Percentiles rank a stretch among this genome's conserved stretches.
Conservation (phyloP, 2,329 filamentous ascomycete species). For the Aureobasidium sp. region DNA sequence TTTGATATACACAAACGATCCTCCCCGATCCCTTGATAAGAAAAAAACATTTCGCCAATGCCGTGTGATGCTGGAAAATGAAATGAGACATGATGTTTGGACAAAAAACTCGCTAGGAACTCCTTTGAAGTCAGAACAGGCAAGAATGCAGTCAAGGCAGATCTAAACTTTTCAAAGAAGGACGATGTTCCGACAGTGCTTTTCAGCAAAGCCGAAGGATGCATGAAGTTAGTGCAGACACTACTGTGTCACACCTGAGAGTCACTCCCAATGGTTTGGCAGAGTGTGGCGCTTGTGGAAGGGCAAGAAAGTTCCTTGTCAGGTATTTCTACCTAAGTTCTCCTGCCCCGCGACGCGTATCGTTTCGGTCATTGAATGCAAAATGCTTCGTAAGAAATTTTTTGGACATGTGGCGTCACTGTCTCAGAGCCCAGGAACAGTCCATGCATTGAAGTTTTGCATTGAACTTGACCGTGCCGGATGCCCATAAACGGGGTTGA, state of each 20-base stretch:
- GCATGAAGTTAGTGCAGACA: background rate
- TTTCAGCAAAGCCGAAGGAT: background rate
- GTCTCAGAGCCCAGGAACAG: constrained; percentile 10
- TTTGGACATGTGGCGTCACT: background rate
- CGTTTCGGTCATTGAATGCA: background rate
- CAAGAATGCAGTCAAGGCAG: background rate
- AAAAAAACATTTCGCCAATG: background rate
- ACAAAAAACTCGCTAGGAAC: background rate
- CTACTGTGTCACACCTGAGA: background rate
- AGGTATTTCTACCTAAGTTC: constrained; percentile 17
- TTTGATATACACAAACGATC: background rate
- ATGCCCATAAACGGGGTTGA: background rate
- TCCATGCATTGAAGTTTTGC: constrained; percentile 7
- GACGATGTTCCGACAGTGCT: background rate
- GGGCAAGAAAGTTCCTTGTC: background rate
- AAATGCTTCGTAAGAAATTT: background rate
- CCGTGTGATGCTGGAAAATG: background rate
- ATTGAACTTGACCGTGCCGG: constrained; percentile 6
- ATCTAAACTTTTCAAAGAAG: background rate
- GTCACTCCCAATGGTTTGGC: background rate
- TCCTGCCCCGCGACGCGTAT: constrained; percentile 1
- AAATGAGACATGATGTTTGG: background rate
- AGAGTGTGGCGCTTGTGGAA: background rate
- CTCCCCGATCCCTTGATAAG: background rate
- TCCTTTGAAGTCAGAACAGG: background rate